These are phyloP conservation scores for Neophaeococcomyces aloes DNA, from an alignment of 2,329 filamentous ascomycete species.

Conservation along the genomic window DNA sequence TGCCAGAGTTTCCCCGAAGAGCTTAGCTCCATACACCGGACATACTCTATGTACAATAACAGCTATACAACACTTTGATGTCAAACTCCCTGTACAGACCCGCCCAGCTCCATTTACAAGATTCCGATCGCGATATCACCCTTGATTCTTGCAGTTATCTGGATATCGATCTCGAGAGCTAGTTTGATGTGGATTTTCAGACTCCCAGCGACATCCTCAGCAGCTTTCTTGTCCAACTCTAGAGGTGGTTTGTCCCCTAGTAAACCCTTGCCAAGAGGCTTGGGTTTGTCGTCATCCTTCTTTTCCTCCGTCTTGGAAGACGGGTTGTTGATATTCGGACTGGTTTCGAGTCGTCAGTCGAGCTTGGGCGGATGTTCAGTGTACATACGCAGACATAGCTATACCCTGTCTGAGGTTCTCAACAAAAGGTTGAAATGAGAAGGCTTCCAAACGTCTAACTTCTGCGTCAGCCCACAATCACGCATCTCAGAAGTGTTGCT, in stretches of 20 bases:
- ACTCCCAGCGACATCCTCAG: conserved; percentile 13
- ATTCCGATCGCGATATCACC: conserved; percentile 17
- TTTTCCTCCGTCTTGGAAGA: background rate
- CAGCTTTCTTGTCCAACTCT: conserved; percentile 11
- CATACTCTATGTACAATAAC: too few species aligned
- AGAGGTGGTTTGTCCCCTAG: background rate
- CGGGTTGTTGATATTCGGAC: background rate
- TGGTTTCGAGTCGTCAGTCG: background rate
- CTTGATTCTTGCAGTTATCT: conserved; percentile 13
- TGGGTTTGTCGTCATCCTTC: background rate
- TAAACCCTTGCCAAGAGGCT: background rate
- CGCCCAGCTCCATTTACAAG: conserved; percentile 3
- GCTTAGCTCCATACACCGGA: too few species aligned
- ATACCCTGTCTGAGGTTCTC: background rate
- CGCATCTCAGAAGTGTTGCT: too few species aligned
- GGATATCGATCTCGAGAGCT: conserved; percentile 14
- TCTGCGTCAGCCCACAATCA: background rate
- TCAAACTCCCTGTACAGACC: too few species aligned
- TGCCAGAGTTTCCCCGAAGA: too few species aligned
- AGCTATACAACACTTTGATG: too few species aligned
- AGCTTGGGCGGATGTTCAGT: background rate
- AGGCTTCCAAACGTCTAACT: background rate
- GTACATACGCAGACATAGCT: conserved; percentile 1
- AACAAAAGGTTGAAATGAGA: background rate
- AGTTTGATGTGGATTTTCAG: conserved; percentile 16